A percentile compares a stretch with the other conserved stretches of the same genome.
phyloP scores from a whole-genome alignment of 2,329 filamentous ascomycete genomes.

The Verticillium klebahnii region DNA sequence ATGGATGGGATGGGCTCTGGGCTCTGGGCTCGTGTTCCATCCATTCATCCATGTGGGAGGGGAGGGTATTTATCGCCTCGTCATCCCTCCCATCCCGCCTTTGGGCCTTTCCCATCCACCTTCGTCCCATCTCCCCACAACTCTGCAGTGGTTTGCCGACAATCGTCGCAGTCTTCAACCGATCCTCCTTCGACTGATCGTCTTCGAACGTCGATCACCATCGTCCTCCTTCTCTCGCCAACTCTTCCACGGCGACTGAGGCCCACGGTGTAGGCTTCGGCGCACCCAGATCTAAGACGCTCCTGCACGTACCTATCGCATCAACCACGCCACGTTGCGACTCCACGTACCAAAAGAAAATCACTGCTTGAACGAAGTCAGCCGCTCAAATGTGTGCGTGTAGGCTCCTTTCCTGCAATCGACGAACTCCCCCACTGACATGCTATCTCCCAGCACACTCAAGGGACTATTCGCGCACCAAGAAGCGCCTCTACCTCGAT shows the following conservation, averaged over 20 bases:
- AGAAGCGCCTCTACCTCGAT: conserved; percentile 38
- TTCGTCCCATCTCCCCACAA: background rate
- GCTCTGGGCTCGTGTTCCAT: background rate
- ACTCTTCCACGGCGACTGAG: background rate
- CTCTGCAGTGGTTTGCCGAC: background rate
- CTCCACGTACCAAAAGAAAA: background rate
- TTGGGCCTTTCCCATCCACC: background rate
- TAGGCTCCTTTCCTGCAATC: background rate
- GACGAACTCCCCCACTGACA: conserved; percentile 13
- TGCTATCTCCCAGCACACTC: conserved; percentile 7
- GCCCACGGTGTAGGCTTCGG: conserved; percentile 6
- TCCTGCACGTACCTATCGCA: background rate
- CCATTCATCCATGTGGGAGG: background rate
- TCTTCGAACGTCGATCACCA: background rate
- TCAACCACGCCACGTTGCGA: background rate
- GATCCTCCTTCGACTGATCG: background rate
- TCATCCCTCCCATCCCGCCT: background rate
- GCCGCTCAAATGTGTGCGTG: conserved; percentile 12
- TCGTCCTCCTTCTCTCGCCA: background rate
- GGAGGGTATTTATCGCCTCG: background rate
- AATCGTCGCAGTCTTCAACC: background rate
- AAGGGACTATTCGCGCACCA: conserved; percentile 19
- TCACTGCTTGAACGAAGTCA: conserved; percentile 4
- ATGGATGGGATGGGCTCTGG: background rate
- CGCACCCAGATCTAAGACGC: conserved; percentile 3